Evolutionary conservation across 108 stramenopile species (phyloP).

Genomic region (Poteriospumella lacustris): DNA sequence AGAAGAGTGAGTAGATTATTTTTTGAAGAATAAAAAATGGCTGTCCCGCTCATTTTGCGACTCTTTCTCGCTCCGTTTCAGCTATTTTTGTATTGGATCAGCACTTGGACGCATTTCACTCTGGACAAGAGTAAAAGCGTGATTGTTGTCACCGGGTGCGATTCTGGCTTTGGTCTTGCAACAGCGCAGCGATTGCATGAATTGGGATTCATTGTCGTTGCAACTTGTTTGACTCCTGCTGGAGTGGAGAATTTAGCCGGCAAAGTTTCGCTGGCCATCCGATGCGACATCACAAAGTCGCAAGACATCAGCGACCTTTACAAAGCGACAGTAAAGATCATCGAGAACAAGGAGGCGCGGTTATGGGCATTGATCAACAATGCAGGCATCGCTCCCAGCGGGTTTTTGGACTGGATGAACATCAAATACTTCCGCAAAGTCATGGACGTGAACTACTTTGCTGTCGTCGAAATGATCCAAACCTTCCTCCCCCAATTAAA

Average conservation of each 20-base stretch:
- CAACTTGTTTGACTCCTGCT: constrained; percentile 43
- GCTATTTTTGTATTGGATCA: too few relatives aligned
- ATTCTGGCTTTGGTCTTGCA: constrained; percentile 59
- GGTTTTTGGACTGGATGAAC: background rate
- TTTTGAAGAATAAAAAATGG: too few relatives aligned
- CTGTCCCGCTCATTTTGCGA: too few relatives aligned
- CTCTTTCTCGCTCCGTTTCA: too few relatives aligned
- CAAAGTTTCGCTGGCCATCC: too few relatives aligned
- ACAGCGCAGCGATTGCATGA: constrained; percentile 39
- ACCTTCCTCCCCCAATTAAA: background rate
- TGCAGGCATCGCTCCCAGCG: background rate
- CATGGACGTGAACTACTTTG: constrained; percentile 23
- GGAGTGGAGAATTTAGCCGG: background rate
- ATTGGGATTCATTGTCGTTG: constrained; percentile 53
- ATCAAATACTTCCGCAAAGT: background rate
- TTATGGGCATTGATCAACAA: constrained; percentile 17
- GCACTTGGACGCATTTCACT: too few relatives aligned
- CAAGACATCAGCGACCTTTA: too few relatives aligned
- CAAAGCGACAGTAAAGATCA: background rate
- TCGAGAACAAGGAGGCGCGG: background rate
- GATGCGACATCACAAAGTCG: too few relatives aligned
- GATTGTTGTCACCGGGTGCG: constrained; percentile 63
- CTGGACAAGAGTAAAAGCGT: background rate
- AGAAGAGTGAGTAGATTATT: too few relatives aligned
- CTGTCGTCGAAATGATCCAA: background rate